These are phyloP conservation scores for Acrodontium crateriforme DNA, from an alignment of 2,329 filamentous ascomycete species.

Conservation along the genomic window DNA sequence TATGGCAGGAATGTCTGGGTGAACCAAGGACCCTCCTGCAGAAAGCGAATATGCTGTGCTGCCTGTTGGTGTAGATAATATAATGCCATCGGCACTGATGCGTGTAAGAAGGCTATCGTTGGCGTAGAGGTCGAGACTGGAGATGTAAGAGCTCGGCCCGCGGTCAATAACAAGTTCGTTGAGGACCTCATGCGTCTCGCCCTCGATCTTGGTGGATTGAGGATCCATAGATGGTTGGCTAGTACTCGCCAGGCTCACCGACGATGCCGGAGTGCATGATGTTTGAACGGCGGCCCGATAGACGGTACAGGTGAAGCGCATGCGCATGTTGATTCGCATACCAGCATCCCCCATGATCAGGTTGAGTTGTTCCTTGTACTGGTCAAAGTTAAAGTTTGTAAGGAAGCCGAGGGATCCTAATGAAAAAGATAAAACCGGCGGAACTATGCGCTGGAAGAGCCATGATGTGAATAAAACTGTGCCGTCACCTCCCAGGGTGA, in stretches of 20 bases:
- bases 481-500: constrained; percentile 75
- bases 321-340: constrained; percentile 94
- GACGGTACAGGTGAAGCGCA: constrained; percentile 97
- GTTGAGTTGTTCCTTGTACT: constrained; percentile 76
- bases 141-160: constrained; percentile 91
- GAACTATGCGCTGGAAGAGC: constrained; percentile 83
- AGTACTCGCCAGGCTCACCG: constrained; percentile 18
- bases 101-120: constrained; percentile 91
- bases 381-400: constrained; percentile 74
- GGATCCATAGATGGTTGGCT: constrained; percentile 15
- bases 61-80: constrained; percentile 90
- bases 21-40: constrained; percentile 85
- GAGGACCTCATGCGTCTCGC: constrained; percentile 92
- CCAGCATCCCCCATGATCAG: constrained; percentile 85
- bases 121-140: constrained; percentile 88
- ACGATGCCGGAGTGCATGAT: constrained; percentile 12
- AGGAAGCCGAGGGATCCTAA: constrained; percentile 78
- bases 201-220: constrained; percentile 57
- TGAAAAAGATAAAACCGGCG: constrained; percentile 72
- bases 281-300: constrained; percentile 44
- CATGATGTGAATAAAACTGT: constrained; percentile 81
- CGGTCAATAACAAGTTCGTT: constrained; percentile 98
- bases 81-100: constrained; percentile 92
- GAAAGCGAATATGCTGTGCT: constrained; percentile 88
- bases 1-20: constrained; percentile 93